Percentiles rank a stretch among this genome's conserved stretches.
phyloP scores from a whole-genome alignment of 2,329 filamentous ascomycete species.

The Epichloe glyceriae region DNA sequence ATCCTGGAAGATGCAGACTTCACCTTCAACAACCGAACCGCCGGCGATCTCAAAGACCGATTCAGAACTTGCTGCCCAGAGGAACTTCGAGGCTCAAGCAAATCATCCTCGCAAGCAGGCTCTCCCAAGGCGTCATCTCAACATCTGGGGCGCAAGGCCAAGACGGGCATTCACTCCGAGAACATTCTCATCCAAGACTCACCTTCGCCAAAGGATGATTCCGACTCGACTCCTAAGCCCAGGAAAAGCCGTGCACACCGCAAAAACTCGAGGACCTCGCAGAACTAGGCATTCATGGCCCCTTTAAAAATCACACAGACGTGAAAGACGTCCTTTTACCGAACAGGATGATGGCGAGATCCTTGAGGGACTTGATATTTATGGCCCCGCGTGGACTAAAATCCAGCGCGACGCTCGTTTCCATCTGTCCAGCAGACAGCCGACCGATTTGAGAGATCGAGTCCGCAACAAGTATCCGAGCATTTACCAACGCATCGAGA shows the following conservation, averaged over 20 bases:
- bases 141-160: slow-evolving; percentile 24
- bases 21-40: slow-evolving; percentile 46
- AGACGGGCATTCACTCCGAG: slow-evolving; percentile 38
- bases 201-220: slow-evolving; percentile 17
- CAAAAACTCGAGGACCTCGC: slow-evolving; percentile 42
- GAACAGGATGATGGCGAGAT: slow-evolving; percentile 51
- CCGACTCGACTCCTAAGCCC: slow-evolving; percentile 25
- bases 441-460: slow-evolving; percentile 50
- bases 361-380: slow-evolving; percentile 42
- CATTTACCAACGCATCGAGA: slow-evolving; percentile 43
- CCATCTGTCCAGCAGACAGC: slow-evolving; percentile 43
- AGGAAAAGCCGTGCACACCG: slow-evolving; percentile 42
- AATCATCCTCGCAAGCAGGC: slow-evolving; percentile 12
- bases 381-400: slow-evolving; percentile 52
- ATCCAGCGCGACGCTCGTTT: slow-evolving; percentile 49
- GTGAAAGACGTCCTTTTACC: slow-evolving; percentile 47
- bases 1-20: slow-evolving; percentile 50
- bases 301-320: slow-evolving; percentile 48
- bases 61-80: slow-evolving; percentile 54
- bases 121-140: slow-evolving; percentile 10
- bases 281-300: slow-evolving; percentile 46
- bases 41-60: slow-evolving; percentile 52
- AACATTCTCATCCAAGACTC: slow-evolving; percentile 39
- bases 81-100: slow-evolving; percentile 38
- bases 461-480: slow-evolving; percentile 51